Evolutionary conservation across 257 asterid genomes (phyloP), one percentile per base, ranked within the genome.

Genomic region (Scutellaria barbata): DNA sequence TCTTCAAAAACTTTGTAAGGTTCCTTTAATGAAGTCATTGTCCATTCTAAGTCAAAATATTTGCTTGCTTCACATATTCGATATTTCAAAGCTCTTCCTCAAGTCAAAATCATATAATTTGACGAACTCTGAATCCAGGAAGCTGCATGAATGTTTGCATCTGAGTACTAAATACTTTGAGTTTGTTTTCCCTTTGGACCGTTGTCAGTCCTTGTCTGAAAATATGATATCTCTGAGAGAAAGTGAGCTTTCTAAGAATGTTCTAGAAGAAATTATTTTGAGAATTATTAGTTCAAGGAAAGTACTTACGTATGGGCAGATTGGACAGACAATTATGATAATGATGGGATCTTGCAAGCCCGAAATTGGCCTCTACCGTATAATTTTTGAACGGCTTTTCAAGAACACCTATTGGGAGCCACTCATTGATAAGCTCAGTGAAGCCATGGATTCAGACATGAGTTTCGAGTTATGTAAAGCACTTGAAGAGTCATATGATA

Each of bases 331-430:
- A 14, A 42, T 79, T 63, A 79, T 73, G 84, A 76, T 74, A 46
- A 75, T 82, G 83, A 72, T 89, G 0, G 86, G 87, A 41, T 76
- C 74, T 0, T 77, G 83, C 66, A 82, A 58, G 68, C 88, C 63
- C 0, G 45, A 72, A 14, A 68, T 16, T n/a, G 74, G 70, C 5
- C 57, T 82, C 16, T 75, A 33, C 57, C 50, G 59, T 57, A 73
- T 33, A 68, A 55, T 89, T 59, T 12, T 51, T 11, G 67, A 41
- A 66, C 57, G 69, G 42, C 11, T 40, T 16, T 18, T 73, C 7
- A 10, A 7, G 0, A n/a, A 58, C 47, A 43, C 37, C 0, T 18
- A 61, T 5, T 89, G 96, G 96, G 79, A 75, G 64, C 41, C 58
- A 25, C 70, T 89, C 75, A 7, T 83, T 22, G 66, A 77, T 41